Evolutionary conservation across 495 filamentous ascomycete genomes (phyloP), one percentile per base, ranked within the genome.

Genomic region (Penicillium arizonense): DNA sequence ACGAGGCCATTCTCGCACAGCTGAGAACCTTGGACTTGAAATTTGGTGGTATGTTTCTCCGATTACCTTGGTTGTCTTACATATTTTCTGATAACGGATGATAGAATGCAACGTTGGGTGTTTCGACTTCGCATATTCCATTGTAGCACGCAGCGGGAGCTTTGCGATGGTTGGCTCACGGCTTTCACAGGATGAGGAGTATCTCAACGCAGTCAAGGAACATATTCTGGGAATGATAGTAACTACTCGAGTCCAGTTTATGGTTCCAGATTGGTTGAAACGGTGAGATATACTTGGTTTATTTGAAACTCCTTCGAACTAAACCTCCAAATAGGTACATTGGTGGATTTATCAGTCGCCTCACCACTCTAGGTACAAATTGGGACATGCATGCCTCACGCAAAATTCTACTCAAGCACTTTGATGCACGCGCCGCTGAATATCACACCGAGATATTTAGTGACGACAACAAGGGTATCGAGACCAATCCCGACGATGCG

Each of bases 381-480:
- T 65, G 62, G 62, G 51, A 65, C 47, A 65, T 65, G 62, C 47
- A 55, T 34, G 39, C 62, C 24, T 65, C 62, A 23, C 62, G 62
- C 44, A 59, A 56, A 16, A 55, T 57, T 18, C 21, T 65, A 13
- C 37, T 65, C 0, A 62, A 56, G 37, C 59, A 65, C 40, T 65
- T 65, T 9, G 40, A 59, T 55, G 53, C 59, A 32, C 59, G 59
- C 9, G 59, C 56, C 20, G 53, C 47, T 1, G 62, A 65, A 44
- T 65, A 65, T 36, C 47, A 44, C 20, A n/a, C 43, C 13, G 59
- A 62, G 4, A 62, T 65, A 21, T 23, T 16, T 14, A 28, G 18
- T 13, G 33, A 12, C 6, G n/a, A 21, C 3, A 13, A 21, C 11
- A 13, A 34, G 4, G n/a, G 14, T 20, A 35, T 44, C 14, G 39